These are phyloP conservation scores for Cucurbita ficifolia DNA, from an alignment of 306 rosid genomes.

Conservation along the genomic window DNA sequence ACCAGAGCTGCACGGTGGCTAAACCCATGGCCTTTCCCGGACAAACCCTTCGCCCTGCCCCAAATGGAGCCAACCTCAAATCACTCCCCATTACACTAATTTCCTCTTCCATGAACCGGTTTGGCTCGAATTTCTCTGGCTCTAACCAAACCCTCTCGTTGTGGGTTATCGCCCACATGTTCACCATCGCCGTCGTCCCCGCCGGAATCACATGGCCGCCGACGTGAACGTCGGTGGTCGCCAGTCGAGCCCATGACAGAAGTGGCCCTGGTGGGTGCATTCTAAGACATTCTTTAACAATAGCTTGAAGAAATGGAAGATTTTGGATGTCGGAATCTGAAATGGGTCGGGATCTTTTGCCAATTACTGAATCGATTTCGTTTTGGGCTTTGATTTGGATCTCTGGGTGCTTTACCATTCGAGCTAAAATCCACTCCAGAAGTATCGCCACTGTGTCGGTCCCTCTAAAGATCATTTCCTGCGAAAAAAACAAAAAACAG, in stretches of 20 bases:
- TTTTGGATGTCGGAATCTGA: slow-evolving; percentile 18
- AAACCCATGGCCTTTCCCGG: slow-evolving; percentile 31
- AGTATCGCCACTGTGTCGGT: slow-evolving; percentile 32
- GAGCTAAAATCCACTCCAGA: slow-evolving; percentile 26
- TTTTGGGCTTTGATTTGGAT: slow-evolving; percentile 18
- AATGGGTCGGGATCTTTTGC: background rate
- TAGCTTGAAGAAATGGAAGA: slow-evolving; percentile 23
- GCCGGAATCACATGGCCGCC: slow-evolving; percentile 20
- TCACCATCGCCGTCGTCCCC: slow-evolving; percentile 32
- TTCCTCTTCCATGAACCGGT: slow-evolving; percentile 20
- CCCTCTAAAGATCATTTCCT: slow-evolving; percentile 44
- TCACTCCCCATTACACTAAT: slow-evolving; percentile 18
- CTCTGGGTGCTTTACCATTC: slow-evolving; percentile 27
- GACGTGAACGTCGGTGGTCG: slow-evolving; percentile 17
- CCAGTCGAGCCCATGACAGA: slow-evolving; percentile 36
- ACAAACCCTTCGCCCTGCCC: slow-evolving; percentile 33
- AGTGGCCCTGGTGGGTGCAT: slow-evolving; percentile 38
- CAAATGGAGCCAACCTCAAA: slow-evolving; percentile 32
- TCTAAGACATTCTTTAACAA: slow-evolving; percentile 30
- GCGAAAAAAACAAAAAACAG: background rate
- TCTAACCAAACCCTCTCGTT: slow-evolving; percentile 21
- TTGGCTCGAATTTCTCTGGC: slow-evolving; percentile 20
- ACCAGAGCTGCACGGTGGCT: slow-evolving; percentile 27
- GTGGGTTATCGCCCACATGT: slow-evolving; percentile 41
- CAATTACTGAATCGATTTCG: slow-evolving; percentile 19